Conservation (phyloP, 2,329 filamentous ascomycete species). For the Colletotrichum trifolii region DNA sequence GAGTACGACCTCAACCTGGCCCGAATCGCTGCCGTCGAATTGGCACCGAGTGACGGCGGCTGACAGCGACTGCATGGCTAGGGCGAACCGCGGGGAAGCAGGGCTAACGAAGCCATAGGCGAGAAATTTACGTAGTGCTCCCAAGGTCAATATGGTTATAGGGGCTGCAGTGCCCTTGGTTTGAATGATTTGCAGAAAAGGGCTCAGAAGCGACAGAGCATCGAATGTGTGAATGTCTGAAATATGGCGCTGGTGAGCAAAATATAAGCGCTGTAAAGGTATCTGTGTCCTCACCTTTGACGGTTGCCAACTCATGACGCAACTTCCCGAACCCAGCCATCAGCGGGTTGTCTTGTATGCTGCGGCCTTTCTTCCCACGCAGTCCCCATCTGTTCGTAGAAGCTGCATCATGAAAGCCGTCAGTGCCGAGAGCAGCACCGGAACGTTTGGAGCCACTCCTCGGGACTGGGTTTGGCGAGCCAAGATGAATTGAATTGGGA, state of each 20-base stretch:
- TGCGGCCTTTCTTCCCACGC: slow-evolving; percentile 94
- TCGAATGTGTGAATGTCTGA: slow-evolving; percentile 89
- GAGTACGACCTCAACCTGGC: slow-evolving; percentile 94
- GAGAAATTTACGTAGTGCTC: slow-evolving; percentile 96
- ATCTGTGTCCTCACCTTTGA: slow-evolving; percentile 71
- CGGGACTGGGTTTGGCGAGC: slow-evolving; percentile 56
- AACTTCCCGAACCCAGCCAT: slow-evolving; percentile 94
- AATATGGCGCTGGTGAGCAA: slow-evolving; percentile 42
- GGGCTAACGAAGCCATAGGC: slow-evolving; percentile 91
- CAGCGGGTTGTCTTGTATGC: slow-evolving; percentile 95
- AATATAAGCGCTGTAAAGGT: not conserved
- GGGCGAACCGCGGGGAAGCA: slow-evolving; percentile 84
- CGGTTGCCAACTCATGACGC: slow-evolving; percentile 85
- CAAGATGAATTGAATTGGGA: slow-evolving; percentile 67
- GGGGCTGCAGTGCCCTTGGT: slow-evolving; percentile 95
- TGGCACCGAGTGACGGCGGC: slow-evolving; percentile 97
- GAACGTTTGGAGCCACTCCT: slow-evolving; percentile 56
- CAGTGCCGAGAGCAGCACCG: slow-evolving; percentile 47
- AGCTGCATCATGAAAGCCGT: slow-evolving; percentile 63
- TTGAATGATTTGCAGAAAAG: slow-evolving; percentile 96
- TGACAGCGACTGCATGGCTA: slow-evolving; percentile 94
- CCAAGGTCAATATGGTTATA: slow-evolving; percentile 93
- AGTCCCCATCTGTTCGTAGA: slow-evolving; percentile 91
- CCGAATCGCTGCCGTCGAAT: slow-evolving; percentile 95
- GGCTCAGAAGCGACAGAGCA: slow-evolving; percentile 87